phyloP scores from a whole-genome alignment of 2,329 filamentous ascomycete genomes.

The Xylariaceae sp. region DNA sequence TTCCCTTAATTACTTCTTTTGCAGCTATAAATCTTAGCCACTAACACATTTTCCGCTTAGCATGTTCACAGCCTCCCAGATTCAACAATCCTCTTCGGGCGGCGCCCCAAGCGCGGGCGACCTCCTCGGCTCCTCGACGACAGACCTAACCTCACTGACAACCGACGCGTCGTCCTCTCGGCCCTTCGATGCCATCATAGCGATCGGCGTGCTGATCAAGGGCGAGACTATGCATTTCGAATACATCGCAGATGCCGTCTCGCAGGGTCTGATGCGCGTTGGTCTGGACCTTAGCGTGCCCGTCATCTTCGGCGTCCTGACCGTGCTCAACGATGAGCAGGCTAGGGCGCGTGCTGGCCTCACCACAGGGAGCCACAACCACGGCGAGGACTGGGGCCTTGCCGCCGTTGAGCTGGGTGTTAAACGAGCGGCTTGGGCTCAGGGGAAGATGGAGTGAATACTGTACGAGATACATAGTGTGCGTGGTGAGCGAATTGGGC shows the following conservation, averaged over 20 bases:
- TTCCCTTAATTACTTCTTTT: too few species aligned
- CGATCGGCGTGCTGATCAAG: constrained; percentile 96
- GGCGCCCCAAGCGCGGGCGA: constrained; percentile 73
- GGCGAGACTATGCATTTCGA: constrained; percentile 99
- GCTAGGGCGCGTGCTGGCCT: constrained; percentile 84
- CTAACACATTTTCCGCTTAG: constrained; percentile 49
- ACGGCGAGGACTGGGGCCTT: constrained; percentile 94
- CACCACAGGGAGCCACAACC: constrained; percentile 75
- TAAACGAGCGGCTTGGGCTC: constrained; percentile 84
- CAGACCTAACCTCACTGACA: constrained; percentile 66
- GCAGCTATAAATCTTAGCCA: constrained; percentile 6
- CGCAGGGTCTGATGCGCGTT: constrained; percentile 91
- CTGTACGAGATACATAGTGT: neutral
- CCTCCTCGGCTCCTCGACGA: constrained; percentile 71
- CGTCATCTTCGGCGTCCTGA: constrained; percentile 90
- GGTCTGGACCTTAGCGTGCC: constrained; percentile 89
- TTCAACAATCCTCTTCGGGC: constrained; percentile 72
- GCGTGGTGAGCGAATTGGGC: neutral
- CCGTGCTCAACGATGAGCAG: constrained; percentile 86
- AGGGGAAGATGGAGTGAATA: constrained; percentile 63
- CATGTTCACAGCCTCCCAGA: constrained; percentile 83
- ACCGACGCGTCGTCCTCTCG: constrained; percentile 47
- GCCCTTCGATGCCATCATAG: constrained; percentile 92
- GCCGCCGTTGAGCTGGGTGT: constrained; percentile 93
- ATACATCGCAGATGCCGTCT: constrained; percentile 92